A percentile compares a stretch with the other conserved stretches of the same genome.
Evolutionary conservation across 352 stramenopile species (phyloP).

Genomic region (Phytophthora boehmeriae): DNA sequence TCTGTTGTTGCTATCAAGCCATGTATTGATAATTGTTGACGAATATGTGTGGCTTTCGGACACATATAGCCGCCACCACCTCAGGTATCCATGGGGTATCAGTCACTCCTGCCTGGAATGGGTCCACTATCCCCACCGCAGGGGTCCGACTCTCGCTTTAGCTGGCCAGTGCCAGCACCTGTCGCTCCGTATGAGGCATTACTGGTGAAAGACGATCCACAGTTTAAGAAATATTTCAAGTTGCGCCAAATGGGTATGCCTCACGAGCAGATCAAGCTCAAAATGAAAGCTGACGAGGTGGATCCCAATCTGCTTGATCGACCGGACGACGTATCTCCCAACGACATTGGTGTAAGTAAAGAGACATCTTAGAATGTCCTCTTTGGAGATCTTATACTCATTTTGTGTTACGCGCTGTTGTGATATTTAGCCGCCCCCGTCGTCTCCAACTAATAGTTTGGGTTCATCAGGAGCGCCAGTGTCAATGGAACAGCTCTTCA

Average conservation of each 20-base stretch:
- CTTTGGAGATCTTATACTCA: not conserved
- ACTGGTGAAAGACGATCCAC: constrained; percentile 75
- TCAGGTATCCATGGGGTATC: constrained; percentile 24
- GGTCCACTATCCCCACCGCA: constrained; percentile 19
- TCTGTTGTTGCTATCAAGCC: not conserved
- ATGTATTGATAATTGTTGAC: constrained; percentile 1
- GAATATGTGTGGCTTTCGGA: constrained; percentile 1
- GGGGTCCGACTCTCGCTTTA: constrained; percentile 21
- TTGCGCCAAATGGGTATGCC: constrained; percentile 84
- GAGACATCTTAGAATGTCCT: not conserved
- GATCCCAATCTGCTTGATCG: constrained; percentile 68
- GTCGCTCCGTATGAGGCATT: constrained; percentile 68
- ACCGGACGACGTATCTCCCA: constrained; percentile 78
- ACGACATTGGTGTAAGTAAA: constrained; percentile 72
- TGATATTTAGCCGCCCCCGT: constrained; percentile 40
- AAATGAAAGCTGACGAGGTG: constrained; percentile 76
- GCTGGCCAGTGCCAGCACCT: constrained; percentile 27
- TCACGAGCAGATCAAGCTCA: constrained; percentile 81
- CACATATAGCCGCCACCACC: constrained; percentile 33
- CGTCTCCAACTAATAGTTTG: constrained; percentile 13
- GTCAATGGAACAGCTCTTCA: constrained; percentile 88
- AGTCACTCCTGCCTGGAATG: constrained; percentile 16
- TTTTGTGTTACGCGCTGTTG: too few species aligned
- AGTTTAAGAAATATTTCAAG: constrained; percentile 87
- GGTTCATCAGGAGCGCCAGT: constrained; percentile 46